Conservation (phyloP, 1,284 basidiomycete species). For the Coniferiporia sulphurascens region DNA sequence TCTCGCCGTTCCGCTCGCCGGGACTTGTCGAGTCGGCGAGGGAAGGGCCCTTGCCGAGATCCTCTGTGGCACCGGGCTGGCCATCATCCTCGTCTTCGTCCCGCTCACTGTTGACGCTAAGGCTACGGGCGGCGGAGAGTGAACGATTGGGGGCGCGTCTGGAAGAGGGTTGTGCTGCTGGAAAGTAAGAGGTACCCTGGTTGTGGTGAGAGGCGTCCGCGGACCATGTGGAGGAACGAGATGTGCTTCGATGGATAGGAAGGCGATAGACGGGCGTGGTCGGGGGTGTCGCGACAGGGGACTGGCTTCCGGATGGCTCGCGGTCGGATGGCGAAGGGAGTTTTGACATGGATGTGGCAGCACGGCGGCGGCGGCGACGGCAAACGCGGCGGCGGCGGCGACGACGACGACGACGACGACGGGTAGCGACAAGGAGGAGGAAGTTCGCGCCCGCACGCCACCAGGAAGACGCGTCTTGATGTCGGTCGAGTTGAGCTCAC, state of each 20-base stretch:
- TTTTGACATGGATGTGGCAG: constrained; percentile 3
- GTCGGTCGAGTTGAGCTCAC: neutral
- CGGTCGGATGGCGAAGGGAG: constrained; percentile 8
- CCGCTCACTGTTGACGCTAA: constrained; percentile 48
- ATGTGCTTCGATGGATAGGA: constrained; percentile 14
- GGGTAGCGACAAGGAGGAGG: too few species aligned
- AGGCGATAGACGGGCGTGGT: neutral
- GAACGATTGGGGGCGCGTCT: constrained; percentile 26
- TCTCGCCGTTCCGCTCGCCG: constrained; percentile 32
- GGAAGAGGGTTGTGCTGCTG: constrained; percentile 36
- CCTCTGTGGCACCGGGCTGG: constrained; percentile 16
- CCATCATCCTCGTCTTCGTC: constrained; percentile 28
- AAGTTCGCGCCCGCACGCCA: too few species aligned
- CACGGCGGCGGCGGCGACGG: neutral
- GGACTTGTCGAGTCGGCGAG: constrained; percentile 29
- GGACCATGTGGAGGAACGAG: constrained; percentile 15
- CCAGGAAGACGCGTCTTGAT: too few species aligned
- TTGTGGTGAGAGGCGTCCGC: constrained; percentile 42
- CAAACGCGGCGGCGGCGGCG: neutral
- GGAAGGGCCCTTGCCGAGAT: constrained; percentile 19
- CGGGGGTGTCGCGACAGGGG: neutral
- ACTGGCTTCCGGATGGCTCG: neutral
- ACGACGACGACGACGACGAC: neutral
- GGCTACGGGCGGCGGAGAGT: constrained; percentile 43
- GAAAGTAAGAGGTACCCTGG: constrained; percentile 64